phyloP scores from a whole-genome alignment of 2,329 filamentous ascomycete species.

The Trichoderma asperellum region DNA sequence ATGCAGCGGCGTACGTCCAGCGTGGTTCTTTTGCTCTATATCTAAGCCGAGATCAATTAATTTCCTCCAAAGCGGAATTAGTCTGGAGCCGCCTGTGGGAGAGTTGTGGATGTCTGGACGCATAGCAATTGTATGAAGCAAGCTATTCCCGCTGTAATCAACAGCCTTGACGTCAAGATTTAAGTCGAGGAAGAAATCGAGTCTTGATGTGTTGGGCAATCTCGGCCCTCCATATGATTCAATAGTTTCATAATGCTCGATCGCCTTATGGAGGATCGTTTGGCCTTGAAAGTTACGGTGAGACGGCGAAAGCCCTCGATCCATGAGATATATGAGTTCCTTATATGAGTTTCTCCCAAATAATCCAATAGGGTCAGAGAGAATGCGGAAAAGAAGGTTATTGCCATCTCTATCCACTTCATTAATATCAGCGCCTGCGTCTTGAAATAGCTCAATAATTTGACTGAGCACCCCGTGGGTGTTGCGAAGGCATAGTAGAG shows the following conservation, averaged over 20 bases:
- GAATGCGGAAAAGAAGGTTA: constrained; percentile 30
- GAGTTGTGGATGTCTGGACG: not conserved
- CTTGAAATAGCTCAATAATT: constrained; percentile 25
- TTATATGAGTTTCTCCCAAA: not conserved
- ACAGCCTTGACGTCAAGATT: constrained; percentile 28
- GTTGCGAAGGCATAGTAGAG: constrained; percentile 23
- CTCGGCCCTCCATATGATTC: not conserved
- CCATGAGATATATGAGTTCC: constrained; percentile 29
- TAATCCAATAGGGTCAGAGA: not conserved
- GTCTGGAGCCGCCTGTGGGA: not conserved
- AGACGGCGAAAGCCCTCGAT: constrained; percentile 28
- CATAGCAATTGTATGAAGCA: constrained; percentile 34
- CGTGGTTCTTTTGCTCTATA: constrained; percentile 31
- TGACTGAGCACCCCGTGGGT: rapidly evolving
- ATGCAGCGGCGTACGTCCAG: constrained; percentile 35
- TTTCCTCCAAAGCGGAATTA: constrained; percentile 27
- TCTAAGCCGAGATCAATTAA: constrained; percentile 31
- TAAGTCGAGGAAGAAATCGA: constrained; percentile 25
- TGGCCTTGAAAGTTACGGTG: constrained; percentile 31
- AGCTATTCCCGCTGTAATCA: constrained; percentile 33
- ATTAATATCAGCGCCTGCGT: constrained; percentile 36
- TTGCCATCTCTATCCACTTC: constrained; percentile 30
- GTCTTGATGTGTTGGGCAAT: constrained; percentile 1
- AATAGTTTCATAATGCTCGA: not conserved
- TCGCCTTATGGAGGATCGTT: constrained; percentile 31